Percentiles rank a stretch among this genome's conserved stretches.
Conservation (phyloP, 805 yeast species). For the Wickerhamomyces sydowiorum region DNA sequence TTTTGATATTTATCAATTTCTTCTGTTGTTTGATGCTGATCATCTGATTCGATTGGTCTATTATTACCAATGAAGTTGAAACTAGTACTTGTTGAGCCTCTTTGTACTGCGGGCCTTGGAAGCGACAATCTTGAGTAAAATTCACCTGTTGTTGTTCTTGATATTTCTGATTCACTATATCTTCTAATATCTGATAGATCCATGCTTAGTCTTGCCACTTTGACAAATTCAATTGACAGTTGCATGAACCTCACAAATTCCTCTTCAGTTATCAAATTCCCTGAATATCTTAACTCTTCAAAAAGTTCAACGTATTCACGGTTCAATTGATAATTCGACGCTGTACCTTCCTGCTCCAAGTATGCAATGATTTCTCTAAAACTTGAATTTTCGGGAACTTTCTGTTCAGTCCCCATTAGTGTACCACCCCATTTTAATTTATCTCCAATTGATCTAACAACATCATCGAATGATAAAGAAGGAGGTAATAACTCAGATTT, state of each 20-base stretch:
- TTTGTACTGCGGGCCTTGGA: neutral
- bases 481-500: conserved; percentile 30
- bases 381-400: conserved; percentile 33
- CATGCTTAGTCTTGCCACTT: conserved; percentile 11
- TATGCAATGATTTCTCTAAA: conserved; percentile 37
- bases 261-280: conserved; percentile 47
- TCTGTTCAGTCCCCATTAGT: conserved; percentile 28
- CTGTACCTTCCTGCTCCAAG: conserved; percentile 21
- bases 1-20: neutral
- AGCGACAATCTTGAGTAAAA: neutral
- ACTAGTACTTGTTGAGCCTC: neutral
- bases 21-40: neutral
- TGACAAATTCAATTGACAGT: conserved; percentile 29
- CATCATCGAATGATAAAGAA: conserved; percentile 41
- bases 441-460: conserved; percentile 54
- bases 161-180: conserved; percentile 4
- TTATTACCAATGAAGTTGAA: neutral
- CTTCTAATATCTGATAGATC: conserved; percentile 1
- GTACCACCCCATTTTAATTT: conserved; percentile 45
- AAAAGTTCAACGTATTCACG: conserved; percentile 44
- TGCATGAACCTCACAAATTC: conserved; percentile 60
- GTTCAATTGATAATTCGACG: conserved; percentile 14
- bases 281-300: conserved; percentile 66
- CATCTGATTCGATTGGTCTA: neutral
- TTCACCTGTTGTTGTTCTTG: conserved; percentile 7